Percentiles rank a stretch among this genome's conserved stretches.
Evolutionary conservation across 2,329 filamentous ascomycete species (phyloP).

Genomic region (Berkeleyomyces rouxiae): DNA sequence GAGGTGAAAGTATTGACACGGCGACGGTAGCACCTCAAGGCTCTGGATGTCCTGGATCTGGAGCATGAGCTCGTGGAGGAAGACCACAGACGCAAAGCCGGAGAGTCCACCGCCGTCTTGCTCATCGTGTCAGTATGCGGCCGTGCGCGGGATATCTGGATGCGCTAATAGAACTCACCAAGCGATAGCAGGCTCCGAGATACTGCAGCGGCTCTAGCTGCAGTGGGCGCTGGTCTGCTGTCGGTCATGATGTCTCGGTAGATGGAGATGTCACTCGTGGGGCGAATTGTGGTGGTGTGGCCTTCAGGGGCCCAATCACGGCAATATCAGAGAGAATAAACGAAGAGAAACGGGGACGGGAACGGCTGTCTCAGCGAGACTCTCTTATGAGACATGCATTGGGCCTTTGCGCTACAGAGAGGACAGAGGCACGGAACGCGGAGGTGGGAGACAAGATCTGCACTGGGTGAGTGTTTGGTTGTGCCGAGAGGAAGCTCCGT

Average conservation of each 20-base stretch:
- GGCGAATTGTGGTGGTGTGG: background rate
- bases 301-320: background rate
- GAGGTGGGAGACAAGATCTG: background rate
- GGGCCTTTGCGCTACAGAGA: background rate
- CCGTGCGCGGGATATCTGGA: background rate
- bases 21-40: background rate
- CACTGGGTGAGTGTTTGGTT: background rate
- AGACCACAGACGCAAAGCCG: background rate
- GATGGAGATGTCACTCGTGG: background rate
- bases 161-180: background rate
- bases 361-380: background rate
- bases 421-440: background rate
- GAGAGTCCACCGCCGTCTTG: background rate
- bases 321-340: background rate
- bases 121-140: background rate
- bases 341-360: background rate
- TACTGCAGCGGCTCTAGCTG: background rate
- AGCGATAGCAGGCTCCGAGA: background rate
- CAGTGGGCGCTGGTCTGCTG: background rate
- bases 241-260: background rate
- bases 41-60: background rate
- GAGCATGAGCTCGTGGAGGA: background rate
- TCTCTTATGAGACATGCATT: constrained; percentile 1
- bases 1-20: background rate
- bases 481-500: background rate